These are phyloP conservation scores for Pezicula radicicola DNA, from an alignment of 2,329 filamentous ascomycete species.

Conservation along the genomic window DNA sequence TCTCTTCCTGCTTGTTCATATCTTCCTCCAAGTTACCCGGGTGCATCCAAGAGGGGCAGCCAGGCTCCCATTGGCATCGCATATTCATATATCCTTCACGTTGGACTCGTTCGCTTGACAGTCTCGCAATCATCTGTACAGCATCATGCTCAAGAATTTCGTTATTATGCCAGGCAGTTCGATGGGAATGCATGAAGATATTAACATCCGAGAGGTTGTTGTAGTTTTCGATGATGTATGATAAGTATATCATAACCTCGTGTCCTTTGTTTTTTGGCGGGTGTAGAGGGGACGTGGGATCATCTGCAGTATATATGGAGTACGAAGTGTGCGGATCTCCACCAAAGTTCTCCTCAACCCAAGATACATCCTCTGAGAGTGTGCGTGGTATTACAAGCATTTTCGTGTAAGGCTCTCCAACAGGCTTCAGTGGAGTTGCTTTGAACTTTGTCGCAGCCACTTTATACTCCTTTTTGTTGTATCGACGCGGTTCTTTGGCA, in stretches of 20 bases:
- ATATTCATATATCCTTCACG: conserved; percentile 57
- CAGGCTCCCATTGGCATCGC: conserved; percentile 56
- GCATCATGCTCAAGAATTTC: conserved; percentile 19
- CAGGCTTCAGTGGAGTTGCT: conserved; percentile 8
- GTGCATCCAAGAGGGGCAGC: conserved; percentile 48
- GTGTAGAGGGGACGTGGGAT: conserved; percentile 34
- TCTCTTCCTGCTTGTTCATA: conserved; percentile 36
- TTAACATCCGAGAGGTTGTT: conserved; percentile 39
- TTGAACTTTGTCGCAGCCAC: conserved; percentile 3
- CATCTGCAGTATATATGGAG: conserved; percentile 22
- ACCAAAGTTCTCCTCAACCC: conserved; percentile 19
- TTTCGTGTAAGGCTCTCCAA: conserved; percentile 15
- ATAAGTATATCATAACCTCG: conserved; percentile 31
- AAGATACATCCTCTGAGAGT: conserved; percentile 15
- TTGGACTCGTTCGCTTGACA: conserved; percentile 35
- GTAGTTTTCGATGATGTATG: conserved; percentile 63
- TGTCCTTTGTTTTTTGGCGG: conserved; percentile 45
- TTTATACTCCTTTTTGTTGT: neutral
- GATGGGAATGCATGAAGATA: conserved; percentile 40
- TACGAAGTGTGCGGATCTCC: conserved; percentile 5
- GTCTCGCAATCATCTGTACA: conserved; percentile 29
- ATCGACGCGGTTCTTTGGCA: neutral
- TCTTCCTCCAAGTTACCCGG: conserved; percentile 35
- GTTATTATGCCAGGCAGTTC: conserved; percentile 35
- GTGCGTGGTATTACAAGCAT: conserved; percentile 16